Percentiles rank a stretch among this genome's conserved stretches.
These are phyloP conservation scores for Aspergillus funiculosus DNA, from an alignment of 495 filamentous ascomycete genomes.

Conservation along the genomic window DNA sequence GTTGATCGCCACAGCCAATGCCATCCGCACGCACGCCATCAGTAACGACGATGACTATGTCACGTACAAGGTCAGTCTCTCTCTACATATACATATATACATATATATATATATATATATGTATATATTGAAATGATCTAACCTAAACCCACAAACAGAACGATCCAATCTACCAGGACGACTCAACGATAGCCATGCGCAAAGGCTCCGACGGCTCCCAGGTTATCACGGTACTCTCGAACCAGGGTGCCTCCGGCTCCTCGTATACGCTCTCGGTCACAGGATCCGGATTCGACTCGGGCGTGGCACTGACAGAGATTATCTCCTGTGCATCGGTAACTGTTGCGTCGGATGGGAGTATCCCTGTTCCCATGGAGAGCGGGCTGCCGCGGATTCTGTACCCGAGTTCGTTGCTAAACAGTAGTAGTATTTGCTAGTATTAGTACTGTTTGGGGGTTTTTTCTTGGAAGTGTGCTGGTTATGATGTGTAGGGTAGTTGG, in stretches of 20 bases:
- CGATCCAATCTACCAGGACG: slow-evolving; percentile 51
- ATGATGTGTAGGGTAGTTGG: too few species aligned
- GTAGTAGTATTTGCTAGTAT: slow-evolving; percentile 7
- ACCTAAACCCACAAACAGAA: slow-evolving; percentile 30
- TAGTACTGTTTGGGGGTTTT: background rate
- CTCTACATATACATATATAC: background rate
- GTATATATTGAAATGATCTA: background rate
- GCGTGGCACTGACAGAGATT: slow-evolving; percentile 38
- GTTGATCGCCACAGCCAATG: slow-evolving; percentile 11
- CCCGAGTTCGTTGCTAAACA: slow-evolving; percentile 8
- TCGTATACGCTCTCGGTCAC: slow-evolving; percentile 44
- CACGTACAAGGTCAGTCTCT: slow-evolving; percentile 11
- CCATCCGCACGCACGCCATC: slow-evolving; percentile 17
- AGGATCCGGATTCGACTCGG: slow-evolving; percentile 34
- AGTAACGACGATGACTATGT: slow-evolving; percentile 7
- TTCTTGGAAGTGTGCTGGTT: too few species aligned
- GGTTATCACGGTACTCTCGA: slow-evolving; percentile 57
- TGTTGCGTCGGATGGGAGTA: slow-evolving; percentile 28
- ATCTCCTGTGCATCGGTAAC: slow-evolving; percentile 38
- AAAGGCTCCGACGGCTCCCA: slow-evolving; percentile 54
- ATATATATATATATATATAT: background rate
- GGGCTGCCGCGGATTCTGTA: slow-evolving; percentile 30
- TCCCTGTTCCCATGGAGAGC: slow-evolving; percentile 32
- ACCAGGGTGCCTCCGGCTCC: slow-evolving; percentile 45
- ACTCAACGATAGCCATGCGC: slow-evolving; percentile 54